These are phyloP conservation scores for Barnettozyma botsteinii DNA, from an alignment of 805 yeast genomes.

Conservation along the genomic window DNA sequence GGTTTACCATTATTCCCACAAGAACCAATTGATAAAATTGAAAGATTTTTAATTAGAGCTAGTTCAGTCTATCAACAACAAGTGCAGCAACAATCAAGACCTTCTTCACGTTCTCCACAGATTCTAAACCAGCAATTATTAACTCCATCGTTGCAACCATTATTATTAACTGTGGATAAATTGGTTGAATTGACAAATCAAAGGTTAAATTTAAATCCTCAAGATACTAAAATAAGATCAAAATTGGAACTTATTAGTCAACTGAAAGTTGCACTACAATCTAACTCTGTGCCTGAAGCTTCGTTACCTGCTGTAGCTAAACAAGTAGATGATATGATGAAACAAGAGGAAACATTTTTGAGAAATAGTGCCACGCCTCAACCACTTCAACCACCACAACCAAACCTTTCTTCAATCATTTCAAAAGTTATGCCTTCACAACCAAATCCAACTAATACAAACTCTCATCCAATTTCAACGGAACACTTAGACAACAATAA, in stretches of 20 bases:
- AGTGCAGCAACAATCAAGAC: conserved; percentile 10
- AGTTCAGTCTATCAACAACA: conserved; percentile 37
- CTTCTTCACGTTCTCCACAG: conserved; percentile 1
- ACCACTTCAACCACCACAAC: conserved; percentile 6
- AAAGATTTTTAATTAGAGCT: conserved; percentile 60
- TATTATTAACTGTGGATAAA: conserved; percentile 32
- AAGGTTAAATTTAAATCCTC: conserved; percentile 27
- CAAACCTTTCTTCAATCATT: conserved; percentile 11
- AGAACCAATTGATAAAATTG: conserved; percentile 66
- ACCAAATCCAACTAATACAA: conserved; percentile 1
- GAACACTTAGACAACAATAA: neutral
- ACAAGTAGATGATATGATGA: conserved; percentile 31
- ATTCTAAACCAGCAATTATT: conserved; percentile 7
- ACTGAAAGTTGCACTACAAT: conserved; percentile 30
- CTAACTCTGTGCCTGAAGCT: conserved; percentile 27
- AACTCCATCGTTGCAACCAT: conserved; percentile 12
- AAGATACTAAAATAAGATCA: conserved; percentile 26
- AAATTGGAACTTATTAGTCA: conserved; percentile 30
- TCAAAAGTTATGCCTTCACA: neutral
- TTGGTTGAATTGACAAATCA: conserved; percentile 30
- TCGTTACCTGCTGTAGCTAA: conserved; percentile 32
- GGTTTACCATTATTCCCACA: conserved; percentile 66
- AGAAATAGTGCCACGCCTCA: conserved; percentile 22
- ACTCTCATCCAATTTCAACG: neutral
- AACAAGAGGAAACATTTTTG: conserved; percentile 32